These are phyloP conservation scores for Dictyostelium citrinum DNA, from an alignment of 78 protist species.

Conservation along the genomic window DNA sequence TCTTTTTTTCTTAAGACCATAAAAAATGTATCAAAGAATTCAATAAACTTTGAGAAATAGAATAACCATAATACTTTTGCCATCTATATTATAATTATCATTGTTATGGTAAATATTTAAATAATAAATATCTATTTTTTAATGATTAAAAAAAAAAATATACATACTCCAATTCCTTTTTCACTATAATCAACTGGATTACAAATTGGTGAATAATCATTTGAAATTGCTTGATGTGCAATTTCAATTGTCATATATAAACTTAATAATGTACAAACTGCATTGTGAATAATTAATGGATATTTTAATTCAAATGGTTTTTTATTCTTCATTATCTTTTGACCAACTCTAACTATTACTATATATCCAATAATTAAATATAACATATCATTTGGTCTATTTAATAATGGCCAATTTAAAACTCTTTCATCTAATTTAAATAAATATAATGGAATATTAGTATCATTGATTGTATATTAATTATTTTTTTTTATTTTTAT, in stretches of 20 bases:
- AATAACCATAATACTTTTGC: conserved; percentile 77
- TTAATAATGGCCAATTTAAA: conserved; percentile 41
- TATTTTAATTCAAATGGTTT: conserved; percentile 43
- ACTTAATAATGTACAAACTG: conserved; percentile 18
- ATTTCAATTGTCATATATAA: conserved; percentile 31
- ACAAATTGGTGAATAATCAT: conserved; percentile 40
- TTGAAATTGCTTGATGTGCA: conserved; percentile 39
- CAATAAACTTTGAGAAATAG: conserved; percentile 65
- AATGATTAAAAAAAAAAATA: background rate
- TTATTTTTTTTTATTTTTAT: too few relatives aligned
- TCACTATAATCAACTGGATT: conserved; percentile 62
- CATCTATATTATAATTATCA: conserved; percentile 18
- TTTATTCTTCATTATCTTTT: conserved; percentile 36
- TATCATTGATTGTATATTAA: too few relatives aligned
- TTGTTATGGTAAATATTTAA: background rate
- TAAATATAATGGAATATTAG: background rate
- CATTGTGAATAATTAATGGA: conserved; percentile 58
- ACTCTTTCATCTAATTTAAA: conserved; percentile 43
- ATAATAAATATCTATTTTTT: background rate
- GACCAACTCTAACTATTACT: conserved; percentile 6
- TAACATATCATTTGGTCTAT: conserved; percentile 55
- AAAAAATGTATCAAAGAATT: conserved; percentile 62
- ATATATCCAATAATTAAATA: conserved; percentile 22
- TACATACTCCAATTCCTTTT: conserved; percentile 69
- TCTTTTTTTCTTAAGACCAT: conserved; percentile 58